These are phyloP conservation scores for Venturia nashicola DNA, from an alignment of 2,329 filamentous ascomycete genomes.

Conservation along the genomic window DNA sequence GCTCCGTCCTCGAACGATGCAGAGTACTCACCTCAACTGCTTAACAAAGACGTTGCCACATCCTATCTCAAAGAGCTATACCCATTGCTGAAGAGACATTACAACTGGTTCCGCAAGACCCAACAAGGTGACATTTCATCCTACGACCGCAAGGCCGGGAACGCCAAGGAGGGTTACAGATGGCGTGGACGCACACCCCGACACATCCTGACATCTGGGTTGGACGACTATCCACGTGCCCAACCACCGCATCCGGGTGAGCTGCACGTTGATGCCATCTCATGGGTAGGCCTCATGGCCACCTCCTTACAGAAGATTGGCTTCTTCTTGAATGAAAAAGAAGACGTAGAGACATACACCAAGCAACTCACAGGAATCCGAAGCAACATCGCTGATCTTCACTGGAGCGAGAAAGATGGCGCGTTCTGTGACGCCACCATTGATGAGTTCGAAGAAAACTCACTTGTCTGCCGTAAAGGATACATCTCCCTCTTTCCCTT, in stretches of 20 bases:
- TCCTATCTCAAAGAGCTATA: constrained; percentile 64
- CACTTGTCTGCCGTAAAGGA: constrained; percentile 82
- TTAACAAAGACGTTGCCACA: constrained; percentile 54
- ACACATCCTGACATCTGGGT: constrained; percentile 82
- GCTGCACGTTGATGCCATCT: constrained; percentile 86
- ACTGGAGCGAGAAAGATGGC: constrained; percentile 73
- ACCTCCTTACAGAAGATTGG: constrained; percentile 74
- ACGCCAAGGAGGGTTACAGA: constrained; percentile 81
- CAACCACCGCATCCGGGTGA: constrained; percentile 92
- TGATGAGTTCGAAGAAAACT: constrained; percentile 85
- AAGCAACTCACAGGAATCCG: constrained; percentile 65
- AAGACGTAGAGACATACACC: constrained; percentile 63
- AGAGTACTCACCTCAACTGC: constrained; percentile 35
- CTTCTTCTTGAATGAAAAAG: constrained; percentile 44
- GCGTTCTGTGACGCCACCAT: constrained; percentile 93
- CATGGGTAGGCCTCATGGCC: constrained; percentile 96
- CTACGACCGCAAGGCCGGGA: constrained; percentile 83
- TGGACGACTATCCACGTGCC: constrained; percentile 91
- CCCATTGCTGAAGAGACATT: constrained; percentile 78
- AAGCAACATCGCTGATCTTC: constrained; percentile 80
- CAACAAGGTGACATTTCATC: constrained; percentile 79
- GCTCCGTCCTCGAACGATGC: constrained; percentile 17
- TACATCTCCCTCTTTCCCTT: constrained; percentile 12
- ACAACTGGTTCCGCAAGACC: constrained; percentile 85
- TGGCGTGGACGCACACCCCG: constrained; percentile 83